Percentiles rank a stretch among this genome's conserved stretches.
phyloP scores from a whole-genome alignment of 768 basidiomycete species.

The Lactarius hatsudake region DNA sequence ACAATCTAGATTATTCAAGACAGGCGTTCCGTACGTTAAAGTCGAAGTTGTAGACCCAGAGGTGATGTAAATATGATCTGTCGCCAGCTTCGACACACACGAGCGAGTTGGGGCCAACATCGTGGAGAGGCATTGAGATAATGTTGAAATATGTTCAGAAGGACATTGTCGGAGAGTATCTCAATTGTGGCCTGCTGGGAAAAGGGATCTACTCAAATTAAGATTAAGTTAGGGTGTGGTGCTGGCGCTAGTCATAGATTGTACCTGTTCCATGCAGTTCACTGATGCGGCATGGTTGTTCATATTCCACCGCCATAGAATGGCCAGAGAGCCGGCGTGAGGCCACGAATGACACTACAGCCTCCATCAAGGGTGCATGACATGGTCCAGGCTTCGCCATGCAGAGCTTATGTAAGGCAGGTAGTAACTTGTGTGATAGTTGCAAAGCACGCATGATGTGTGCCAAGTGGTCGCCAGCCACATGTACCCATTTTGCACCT shows the following conservation, averaged over 20 bases:
- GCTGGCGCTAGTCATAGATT: not conserved
- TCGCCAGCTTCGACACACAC: not conserved
- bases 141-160: not conserved
- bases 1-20: not conserved
- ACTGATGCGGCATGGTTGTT: not conserved
- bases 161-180: not conserved
- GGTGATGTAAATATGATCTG: not conserved
- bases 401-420: not conserved
- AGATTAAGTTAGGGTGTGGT: not conserved
- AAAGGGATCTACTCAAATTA: not conserved
- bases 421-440: not conserved
- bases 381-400: not conserved
- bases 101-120: not conserved
- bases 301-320: not conserved
- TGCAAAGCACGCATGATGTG: not conserved
- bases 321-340: not conserved
- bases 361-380: not conserved
- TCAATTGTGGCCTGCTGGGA: not conserved
- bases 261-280: not conserved
- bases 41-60: not conserved
- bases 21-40: not conserved
- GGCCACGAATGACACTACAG: not conserved
- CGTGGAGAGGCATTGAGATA: not conserved
- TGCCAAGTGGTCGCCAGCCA: not conserved
- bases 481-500: not conserved